Base-by-base conservation (phyloP, 1,139 yeast genomes). In the Debaryomyces nepalensis region DNA sequence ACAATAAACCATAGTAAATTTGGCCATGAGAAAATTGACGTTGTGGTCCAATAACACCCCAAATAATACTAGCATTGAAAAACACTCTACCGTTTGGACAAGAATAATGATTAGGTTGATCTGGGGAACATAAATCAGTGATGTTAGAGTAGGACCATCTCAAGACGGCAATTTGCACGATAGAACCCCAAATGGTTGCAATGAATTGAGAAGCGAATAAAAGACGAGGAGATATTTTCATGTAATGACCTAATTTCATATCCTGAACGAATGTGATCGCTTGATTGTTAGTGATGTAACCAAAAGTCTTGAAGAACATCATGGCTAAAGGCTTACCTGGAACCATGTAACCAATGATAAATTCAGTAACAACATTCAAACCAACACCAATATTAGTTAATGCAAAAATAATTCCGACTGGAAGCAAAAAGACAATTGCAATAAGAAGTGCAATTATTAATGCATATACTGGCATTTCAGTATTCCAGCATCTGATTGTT, bases 41-140 rank as follows among this genome's bases (percentile, higher is more conserved):
- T 49, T 68, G 62, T 1, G 86, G 84, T 2, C 86, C 87, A 50
- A 82, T 75, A 8, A 78, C 77, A 43, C 87, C 87, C 87, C 86
- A 82, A 24, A 79, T 63, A 12, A 81, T 70, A 1, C 84, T 74
- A 1, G 85, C 81, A 39, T 71, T 69, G 63, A 68, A 81, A 57
- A 73, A 79, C 1, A 74, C 75, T 22, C 63, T 64, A 7, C 75
- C 68, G 23, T 46, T 43, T 26, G 79, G 82, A 55, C 86, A 81
- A 4, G 77, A 66, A 55, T 77, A 79, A 31, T 66, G 64, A 16
- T 22, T 46, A 10, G 33, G 18, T 43, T 75, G 77, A 23, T 53
- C 47, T 4, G 69, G 57, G 2, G 57, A 53, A 58, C 86, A 81
- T 60, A 31, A 79, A 59, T 53, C 71, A 70, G 10, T 2, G 24